These are phyloP conservation scores for Pseudoscleropodium purum DNA, from an alignment of 225 moss, liverwort and hornwort species.

Conservation along the genomic window DNA sequence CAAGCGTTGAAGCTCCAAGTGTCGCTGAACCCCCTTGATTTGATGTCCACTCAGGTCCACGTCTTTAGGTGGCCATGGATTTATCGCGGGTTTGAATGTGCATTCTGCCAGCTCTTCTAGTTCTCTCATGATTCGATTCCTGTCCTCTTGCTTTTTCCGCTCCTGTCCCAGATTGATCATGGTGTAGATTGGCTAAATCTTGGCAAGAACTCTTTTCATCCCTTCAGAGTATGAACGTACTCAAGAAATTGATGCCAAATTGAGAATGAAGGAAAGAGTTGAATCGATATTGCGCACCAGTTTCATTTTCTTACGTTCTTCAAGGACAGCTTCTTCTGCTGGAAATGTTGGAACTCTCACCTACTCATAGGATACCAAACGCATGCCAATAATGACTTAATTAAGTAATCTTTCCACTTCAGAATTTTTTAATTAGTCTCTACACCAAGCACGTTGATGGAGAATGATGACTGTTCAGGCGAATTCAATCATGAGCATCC, in stretches of 20 bases:
- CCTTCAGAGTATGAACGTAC: neutral
- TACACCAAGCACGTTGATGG: neutral
- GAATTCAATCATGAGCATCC: neutral
- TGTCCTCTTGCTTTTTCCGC: constrained; percentile 57
- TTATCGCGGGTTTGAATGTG: constrained; percentile 74
- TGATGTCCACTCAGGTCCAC: constrained; percentile 35
- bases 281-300: constrained; percentile 16
- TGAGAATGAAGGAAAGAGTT: neutral
- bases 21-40: constrained; percentile 81
- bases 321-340: constrained; percentile 43
- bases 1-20: constrained; percentile 73
- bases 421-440: neutral
- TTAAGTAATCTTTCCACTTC: neutral
- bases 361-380: constrained; percentile 15
- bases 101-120: constrained; percentile 79
- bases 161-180: constrained; percentile 36
- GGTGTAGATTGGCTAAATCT: neutral
- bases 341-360: constrained; percentile 31
- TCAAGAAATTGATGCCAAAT: neutral
- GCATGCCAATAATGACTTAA: neutral
- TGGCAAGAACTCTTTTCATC: neutral
- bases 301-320: constrained; percentile 49
- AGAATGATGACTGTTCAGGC: neutral
- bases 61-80: constrained; percentile 52
- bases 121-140: constrained; percentile 56